phyloP scores from a whole-genome alignment of 179 eudicot species.

The Spinacia oleracea region DNA sequence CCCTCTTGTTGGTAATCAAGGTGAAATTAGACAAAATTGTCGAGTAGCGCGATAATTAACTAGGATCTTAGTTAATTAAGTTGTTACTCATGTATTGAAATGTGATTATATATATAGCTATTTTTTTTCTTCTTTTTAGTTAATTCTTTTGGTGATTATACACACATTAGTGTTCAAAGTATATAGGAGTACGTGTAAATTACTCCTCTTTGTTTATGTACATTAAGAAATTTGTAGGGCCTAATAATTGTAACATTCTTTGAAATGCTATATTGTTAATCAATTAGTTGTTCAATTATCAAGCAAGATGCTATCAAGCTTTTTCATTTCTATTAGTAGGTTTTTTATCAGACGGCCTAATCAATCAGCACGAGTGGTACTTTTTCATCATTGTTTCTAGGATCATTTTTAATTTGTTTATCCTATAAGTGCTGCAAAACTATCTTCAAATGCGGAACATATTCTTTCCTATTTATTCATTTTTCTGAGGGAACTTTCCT shows the following conservation, averaged over 20 bases:
- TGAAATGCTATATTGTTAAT: neutral
- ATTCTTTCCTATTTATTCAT: neutral
- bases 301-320: no score
- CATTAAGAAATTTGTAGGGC: neutral
- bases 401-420: no score
- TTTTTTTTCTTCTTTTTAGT: neutral
- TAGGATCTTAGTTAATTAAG: neutral
- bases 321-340: no score
- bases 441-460: neutral
- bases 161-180: conserved; percentile 11
- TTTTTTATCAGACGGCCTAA: no score
- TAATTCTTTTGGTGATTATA: neutral
- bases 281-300: neutral
- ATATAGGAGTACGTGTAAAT: conserved; percentile 10
- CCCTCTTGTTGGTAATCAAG: conserved; percentile 41
- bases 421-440: neutral
- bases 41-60: conserved; percentile 29
- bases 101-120: neutral
- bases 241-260: conserved; percentile 6
- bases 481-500: no score
- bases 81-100: neutral
- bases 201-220: conserved; percentile 9
- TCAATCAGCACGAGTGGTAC: no score
- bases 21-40: conserved; percentile 45
- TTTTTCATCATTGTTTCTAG: no score